A percentile compares a stretch with the other conserved stretches of the same genome.
Evolutionary conservation across 805 yeast species (phyloP).

Genomic region (Wickerhamiella allomyrinae): DNA sequence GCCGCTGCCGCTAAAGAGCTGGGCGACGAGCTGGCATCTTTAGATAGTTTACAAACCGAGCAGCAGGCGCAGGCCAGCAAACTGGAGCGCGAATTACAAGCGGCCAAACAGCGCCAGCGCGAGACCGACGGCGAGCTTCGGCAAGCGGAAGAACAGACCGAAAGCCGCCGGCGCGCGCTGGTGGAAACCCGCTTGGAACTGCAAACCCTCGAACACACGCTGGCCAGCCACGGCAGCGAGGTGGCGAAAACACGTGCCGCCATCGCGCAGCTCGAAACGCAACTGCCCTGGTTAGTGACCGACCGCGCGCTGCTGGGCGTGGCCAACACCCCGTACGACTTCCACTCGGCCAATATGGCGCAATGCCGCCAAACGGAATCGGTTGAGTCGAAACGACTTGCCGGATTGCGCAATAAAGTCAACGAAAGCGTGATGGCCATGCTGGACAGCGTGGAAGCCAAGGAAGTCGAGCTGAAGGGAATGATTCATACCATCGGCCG

Average conservation of each 20-base stretch:
- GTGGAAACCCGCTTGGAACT: slow-evolving; percentile 18
- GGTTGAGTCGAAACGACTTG: slow-evolving; percentile 43
- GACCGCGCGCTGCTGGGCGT: slow-evolving; percentile 21
- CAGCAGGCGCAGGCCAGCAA: slow-evolving; percentile 22
- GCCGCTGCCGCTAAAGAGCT: slow-evolving; percentile 28
- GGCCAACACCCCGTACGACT: slow-evolving; percentile 23
- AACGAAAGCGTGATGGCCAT: slow-evolving; percentile 8
- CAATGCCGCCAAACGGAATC: slow-evolving; percentile 46
- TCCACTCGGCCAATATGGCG: slow-evolving; percentile 34
- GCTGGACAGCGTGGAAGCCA: slow-evolving; percentile 13
- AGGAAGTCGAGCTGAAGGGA: slow-evolving; percentile 10
- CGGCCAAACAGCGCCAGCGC: slow-evolving; percentile 42
- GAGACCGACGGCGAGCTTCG: slow-evolving; percentile 67
- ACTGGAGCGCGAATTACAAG: slow-evolving; percentile 26
- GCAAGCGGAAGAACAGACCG: slow-evolving; percentile 28
- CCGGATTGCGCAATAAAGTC: slow-evolving; percentile 64
- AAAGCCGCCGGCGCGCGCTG: slow-evolving; percentile 16
- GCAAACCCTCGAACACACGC: slow-evolving; percentile 21
- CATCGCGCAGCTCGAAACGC: slow-evolving; percentile 32
- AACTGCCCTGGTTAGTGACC: slow-evolving; percentile 52
- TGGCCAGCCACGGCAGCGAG: slow-evolving; percentile 17
- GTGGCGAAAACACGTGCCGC: slow-evolving; percentile 6
- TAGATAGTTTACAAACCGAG: slow-evolving; percentile 26
- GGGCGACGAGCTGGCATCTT: slow-evolving; percentile 36
- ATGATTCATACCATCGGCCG: background rate